Base-by-base conservation (phyloP, 2,329 filamentous ascomycete genomes). In the Diaporthe batatas region DNA sequence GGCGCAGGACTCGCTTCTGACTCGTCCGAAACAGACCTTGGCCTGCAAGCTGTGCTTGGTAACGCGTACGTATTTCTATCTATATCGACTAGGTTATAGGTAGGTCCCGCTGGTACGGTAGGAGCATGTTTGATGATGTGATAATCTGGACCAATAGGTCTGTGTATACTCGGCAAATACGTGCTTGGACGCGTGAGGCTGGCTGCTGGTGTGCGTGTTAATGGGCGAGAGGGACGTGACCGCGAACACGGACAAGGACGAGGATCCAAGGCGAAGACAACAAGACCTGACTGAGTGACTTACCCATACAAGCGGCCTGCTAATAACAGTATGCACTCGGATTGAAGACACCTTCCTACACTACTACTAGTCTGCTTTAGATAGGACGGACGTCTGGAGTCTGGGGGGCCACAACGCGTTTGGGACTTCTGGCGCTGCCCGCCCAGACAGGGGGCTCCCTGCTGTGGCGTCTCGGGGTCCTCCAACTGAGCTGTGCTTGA, bases 291-390 rank as follows among this genome's bases (percentile, higher is more conserved):
- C 34, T 36, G 34, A 36, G 10, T 36, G 34, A 8, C 34, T 36
- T 8, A 36, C 39, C 25, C 25, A 34, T 44, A 49, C 32, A 49
- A 32, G 21, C 44, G 25, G 34, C 39, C 58, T 62, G 39, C 23
- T 25, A 44, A 62, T 39, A 32, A 16, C 44, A 64, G n/a, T 25
- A 49, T 36, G 59, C 59, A 51, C 59, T 10, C 59, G 23, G 25
- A 34, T 65, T 67, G 62, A 51, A 44, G 62, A 67, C 62, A 67
- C 62, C 62, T 67, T 67, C 62, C 62, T n/a, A n/a, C n/a, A n/a
- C n/a, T n/a, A n/a, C n/a, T n/a, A n/a, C n/a, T 39, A 53, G 62
- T 67, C 47, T 51, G 53, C 47, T 32, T 67, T 67, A 53, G 62
- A 65, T 65, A 16, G 62, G 39, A 42, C 39, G 3, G 39, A 67